Evolutionary conservation across 2,329 filamentous ascomycete species (phyloP).

Genomic region (Eurotiales sp.): DNA sequence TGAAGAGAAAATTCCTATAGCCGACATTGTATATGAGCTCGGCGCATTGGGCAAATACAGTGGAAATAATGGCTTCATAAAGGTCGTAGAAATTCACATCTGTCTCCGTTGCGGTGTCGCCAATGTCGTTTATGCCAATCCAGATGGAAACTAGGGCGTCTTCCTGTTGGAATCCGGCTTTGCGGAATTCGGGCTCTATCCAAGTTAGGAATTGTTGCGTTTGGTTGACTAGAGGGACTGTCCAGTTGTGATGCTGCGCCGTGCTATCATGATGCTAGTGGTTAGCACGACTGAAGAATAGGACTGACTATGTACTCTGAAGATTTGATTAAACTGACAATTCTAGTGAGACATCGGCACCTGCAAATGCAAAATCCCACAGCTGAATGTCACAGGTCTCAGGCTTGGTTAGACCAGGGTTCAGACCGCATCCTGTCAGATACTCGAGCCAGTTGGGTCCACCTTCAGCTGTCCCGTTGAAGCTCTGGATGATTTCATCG

Average conservation of each 20-base stretch:
- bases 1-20: constrained; percentile 46
- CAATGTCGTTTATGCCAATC: constrained; percentile 58
- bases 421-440: constrained; percentile 49
- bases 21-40: constrained; percentile 41
- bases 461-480: constrained; percentile 49
- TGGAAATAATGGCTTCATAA: constrained; percentile 41
- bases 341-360: constrained; percentile 46
- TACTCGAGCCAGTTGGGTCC: constrained; percentile 56
- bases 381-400: constrained; percentile 45
- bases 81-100: constrained; percentile 34
- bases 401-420: constrained; percentile 43
- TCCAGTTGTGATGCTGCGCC: constrained; percentile 51
- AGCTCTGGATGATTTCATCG: constrained; percentile 52
- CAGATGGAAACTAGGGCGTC: constrained; percentile 49
- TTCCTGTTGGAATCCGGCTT: constrained; percentile 23
- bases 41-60: constrained; percentile 39
- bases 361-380: constrained; percentile 57
- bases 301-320: no score
- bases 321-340: constrained; percentile 34
- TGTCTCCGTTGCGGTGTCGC: constrained; percentile 45
- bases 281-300: neutral
- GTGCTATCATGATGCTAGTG: no score
- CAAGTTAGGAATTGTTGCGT: constrained; percentile 47
- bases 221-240: constrained; percentile 49
- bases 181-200: constrained; percentile 38